A percentile compares a stretch with the other conserved stretches of the same genome.
Conservation (phyloP, 305 asterid species). For the Euphrasia arctica region DNA sequence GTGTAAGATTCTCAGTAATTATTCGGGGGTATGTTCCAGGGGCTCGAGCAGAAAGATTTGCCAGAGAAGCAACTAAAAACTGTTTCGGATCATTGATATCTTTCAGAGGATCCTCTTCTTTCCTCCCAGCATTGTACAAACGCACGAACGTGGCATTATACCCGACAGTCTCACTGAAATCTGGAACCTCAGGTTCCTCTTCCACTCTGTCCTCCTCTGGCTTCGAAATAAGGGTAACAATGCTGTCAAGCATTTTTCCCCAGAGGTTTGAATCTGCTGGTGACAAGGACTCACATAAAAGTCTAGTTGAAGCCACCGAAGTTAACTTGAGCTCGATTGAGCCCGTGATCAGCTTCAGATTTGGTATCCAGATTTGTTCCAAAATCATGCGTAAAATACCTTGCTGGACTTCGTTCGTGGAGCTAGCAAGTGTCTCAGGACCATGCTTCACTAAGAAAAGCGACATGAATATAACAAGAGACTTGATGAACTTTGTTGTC, state of each 20-base stretch:
- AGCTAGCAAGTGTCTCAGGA: slow-evolving; percentile 58
- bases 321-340: slow-evolving; percentile 73
- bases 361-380: slow-evolving; percentile 84
- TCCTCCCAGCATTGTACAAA: slow-evolving; percentile 81
- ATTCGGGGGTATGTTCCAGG: slow-evolving; percentile 67
- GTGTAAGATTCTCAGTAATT: slow-evolving; percentile 61
- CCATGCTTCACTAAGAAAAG: slow-evolving; percentile 86
- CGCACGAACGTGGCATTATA: slow-evolving; percentile 73
- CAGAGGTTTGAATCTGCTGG: slow-evolving; percentile 60
- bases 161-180: slow-evolving; percentile 75
- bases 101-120: slow-evolving; percentile 81
- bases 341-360: slow-evolving; percentile 73
- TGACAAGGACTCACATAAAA: slow-evolving; percentile 64
- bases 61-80: slow-evolving; percentile 65
- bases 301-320: slow-evolving; percentile 78
- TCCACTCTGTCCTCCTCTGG: slow-evolving; percentile 86
- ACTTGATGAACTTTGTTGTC: slow-evolving; percentile 66
- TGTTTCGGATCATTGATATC: slow-evolving; percentile 85
- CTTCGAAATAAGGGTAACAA: slow-evolving; percentile 77
- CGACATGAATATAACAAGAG: slow-evolving; percentile 82
- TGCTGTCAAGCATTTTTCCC: slow-evolving; percentile 88
- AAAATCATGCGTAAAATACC: slow-evolving; percentile 53
- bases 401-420: slow-evolving; percentile 74
- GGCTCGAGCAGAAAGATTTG: slow-evolving; percentile 56
- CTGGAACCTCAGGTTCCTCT: slow-evolving; percentile 85